phyloP scores from a whole-genome alignment of 2,329 filamentous ascomycete genomes.

The Clarireedia paspali region DNA sequence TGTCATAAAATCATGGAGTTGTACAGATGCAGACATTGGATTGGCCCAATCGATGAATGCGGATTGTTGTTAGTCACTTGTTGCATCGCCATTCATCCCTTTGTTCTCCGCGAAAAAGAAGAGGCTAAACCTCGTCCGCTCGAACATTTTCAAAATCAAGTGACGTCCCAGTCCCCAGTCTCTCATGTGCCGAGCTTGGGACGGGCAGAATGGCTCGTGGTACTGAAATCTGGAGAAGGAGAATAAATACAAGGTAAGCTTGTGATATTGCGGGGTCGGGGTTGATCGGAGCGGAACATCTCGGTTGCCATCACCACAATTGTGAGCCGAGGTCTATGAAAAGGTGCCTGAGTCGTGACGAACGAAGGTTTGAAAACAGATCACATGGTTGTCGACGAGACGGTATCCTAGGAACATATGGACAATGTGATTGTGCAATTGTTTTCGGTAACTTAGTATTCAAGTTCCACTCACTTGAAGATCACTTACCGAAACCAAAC shows the following conservation, averaged over 20 bases:
- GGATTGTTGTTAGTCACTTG: not conserved
- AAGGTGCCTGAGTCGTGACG: too few species aligned
- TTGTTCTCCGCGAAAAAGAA: not conserved
- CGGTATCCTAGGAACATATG: too few species aligned
- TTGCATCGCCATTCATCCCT: not conserved
- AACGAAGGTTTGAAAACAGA: not conserved
- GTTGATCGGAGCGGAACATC: conserved; percentile 2
- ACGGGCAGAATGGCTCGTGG: not conserved
- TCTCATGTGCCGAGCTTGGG: not conserved
- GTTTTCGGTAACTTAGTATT: too few species aligned
- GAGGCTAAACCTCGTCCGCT: not conserved
- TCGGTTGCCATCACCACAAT: not conserved
- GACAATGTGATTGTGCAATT: too few species aligned
- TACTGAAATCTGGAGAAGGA: not conserved
- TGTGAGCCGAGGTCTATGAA: not conserved
- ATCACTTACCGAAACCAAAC: too few species aligned
- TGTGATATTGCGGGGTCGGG: conserved; percentile 9
- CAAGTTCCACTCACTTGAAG: too few species aligned
- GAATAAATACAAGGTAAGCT: not conserved
- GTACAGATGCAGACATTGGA: not conserved
- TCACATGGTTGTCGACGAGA: not conserved
- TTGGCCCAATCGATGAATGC: conserved; percentile 7
- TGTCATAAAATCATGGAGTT: not conserved
- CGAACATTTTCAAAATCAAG: not conserved
- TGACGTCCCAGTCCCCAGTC: not conserved